These are phyloP conservation scores for Flaveria linearis DNA, from an alignment of 129 eudicot genomes.

Conservation along the genomic window DNA sequence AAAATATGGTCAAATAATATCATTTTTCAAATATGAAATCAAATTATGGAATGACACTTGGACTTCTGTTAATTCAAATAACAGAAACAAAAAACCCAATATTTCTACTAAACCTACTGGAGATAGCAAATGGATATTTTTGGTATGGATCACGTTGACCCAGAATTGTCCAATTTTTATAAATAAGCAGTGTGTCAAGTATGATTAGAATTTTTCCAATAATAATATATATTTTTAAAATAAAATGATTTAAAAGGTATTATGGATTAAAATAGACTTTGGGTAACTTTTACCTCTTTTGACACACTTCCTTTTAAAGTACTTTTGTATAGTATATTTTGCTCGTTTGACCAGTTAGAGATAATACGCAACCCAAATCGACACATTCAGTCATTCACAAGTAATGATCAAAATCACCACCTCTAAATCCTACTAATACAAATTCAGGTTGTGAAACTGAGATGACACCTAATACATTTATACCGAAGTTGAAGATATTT, in stretches of 20 bases:
- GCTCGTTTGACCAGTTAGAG: neutral
- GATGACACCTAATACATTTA: neutral
- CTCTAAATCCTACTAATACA: neutral
- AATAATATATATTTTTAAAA: neutral
- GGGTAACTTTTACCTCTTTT: neutral
- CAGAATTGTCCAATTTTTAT: neutral
- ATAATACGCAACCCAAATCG: neutral
- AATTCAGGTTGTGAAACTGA: neutral
- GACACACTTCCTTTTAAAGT: neutral
- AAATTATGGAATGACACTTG: neutral
- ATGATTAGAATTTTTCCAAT: neutral
- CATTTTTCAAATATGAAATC: neutral
- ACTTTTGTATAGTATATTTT: neutral
- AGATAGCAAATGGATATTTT: neutral
- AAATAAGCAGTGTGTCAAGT: neutral
- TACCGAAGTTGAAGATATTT: constrained; percentile 10
- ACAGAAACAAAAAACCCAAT: neutral
- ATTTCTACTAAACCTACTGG: neutral
- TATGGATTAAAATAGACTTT: neutral
- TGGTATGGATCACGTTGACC: neutral
- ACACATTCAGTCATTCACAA: neutral
- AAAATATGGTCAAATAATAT: constrained; percentile 41
- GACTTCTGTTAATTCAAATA: neutral
- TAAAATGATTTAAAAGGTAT: neutral
- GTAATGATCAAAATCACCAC: neutral